These are phyloP conservation scores for Ganoderma lingzhi DNA, from an alignment of 1,284 basidiomycete species.

Conservation along the genomic window DNA sequence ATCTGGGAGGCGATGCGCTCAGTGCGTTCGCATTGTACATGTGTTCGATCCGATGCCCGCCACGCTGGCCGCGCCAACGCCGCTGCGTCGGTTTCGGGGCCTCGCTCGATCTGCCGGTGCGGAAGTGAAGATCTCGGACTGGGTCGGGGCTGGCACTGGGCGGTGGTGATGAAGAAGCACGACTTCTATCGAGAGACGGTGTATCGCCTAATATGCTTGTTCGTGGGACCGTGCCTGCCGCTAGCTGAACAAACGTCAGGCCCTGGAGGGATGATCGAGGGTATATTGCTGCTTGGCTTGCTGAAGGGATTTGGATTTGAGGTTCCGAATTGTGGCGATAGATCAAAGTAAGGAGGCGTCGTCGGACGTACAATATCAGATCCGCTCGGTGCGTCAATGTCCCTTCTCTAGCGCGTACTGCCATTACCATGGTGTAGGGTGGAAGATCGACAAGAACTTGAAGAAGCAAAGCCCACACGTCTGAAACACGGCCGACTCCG, in stretches of 20 bases:
- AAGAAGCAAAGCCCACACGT: too few species aligned
- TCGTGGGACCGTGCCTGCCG: neutral
- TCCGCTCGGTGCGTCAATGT: too few species aligned
- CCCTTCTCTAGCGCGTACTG: too few species aligned
- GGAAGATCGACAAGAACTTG: too few species aligned
- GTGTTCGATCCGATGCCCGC: neutral
- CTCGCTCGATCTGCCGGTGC: neutral
- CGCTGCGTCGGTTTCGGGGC: conserved; percentile 42
- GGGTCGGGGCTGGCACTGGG: neutral
- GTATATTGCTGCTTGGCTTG: neutral
- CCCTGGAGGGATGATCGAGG: neutral
- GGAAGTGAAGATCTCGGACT: neutral
- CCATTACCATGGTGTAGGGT: too few species aligned
- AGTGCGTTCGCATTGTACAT: too few species aligned
- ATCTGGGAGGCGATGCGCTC: neutral
- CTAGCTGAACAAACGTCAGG: neutral
- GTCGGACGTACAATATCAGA: too few species aligned
- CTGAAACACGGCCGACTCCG: too few species aligned
- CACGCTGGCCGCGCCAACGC: neutral
- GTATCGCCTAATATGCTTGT: conserved; percentile 60
- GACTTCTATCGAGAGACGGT: neutral
- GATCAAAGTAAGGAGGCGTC: neutral
- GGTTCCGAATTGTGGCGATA: neutral
- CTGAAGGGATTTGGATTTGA: neutral
- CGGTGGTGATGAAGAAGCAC: neutral